A percentile compares a stretch with the other conserved stretches of the same genome.
Evolutionary conservation across 2,329 filamentous ascomycete genomes (phyloP).

Genomic region (Keithomyces neogunnii): DNA sequence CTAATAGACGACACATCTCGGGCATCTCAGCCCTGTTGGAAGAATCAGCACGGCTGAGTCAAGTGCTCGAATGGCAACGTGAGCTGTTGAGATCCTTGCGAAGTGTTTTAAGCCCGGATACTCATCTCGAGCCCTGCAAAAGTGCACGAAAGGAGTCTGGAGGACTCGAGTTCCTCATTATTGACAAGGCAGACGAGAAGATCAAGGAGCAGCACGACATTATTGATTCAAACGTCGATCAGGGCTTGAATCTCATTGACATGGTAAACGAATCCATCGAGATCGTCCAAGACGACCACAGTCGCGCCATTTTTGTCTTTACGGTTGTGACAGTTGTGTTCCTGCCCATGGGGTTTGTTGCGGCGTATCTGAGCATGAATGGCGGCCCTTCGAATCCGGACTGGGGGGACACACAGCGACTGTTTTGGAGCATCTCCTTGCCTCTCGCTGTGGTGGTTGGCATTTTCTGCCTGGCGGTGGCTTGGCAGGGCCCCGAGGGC

Average conservation of each 20-base stretch:
- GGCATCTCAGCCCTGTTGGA: slow-evolving; percentile 2
- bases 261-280: slow-evolving; percentile 5
- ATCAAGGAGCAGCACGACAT: slow-evolving; percentile 3
- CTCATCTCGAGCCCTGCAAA: not conserved
- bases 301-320: slow-evolving; percentile 20
- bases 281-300: slow-evolving; percentile 10
- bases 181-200: not conserved
- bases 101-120: not conserved
- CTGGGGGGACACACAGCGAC: slow-evolving; percentile 6
- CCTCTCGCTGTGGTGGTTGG: slow-evolving; percentile 7
- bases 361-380: slow-evolving; percentile 24
- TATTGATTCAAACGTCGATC: slow-evolving; percentile 1
- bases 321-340: slow-evolving; percentile 22
- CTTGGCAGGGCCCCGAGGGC: not conserved
- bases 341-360: slow-evolving; percentile 21
- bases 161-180: not conserved
- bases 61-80: slow-evolving; percentile 3
- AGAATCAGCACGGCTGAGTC: slow-evolving; percentile 5
- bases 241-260: not conserved
- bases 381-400: slow-evolving; percentile 4
- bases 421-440: slow-evolving; percentile 9
- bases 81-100: not conserved
- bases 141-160: not conserved
- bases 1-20: slow-evolving; percentile 3
- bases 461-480: slow-evolving; percentile 4